Conservation (phyloP, 345 rosid genomes). For the Erucastrum elatum region DNA sequence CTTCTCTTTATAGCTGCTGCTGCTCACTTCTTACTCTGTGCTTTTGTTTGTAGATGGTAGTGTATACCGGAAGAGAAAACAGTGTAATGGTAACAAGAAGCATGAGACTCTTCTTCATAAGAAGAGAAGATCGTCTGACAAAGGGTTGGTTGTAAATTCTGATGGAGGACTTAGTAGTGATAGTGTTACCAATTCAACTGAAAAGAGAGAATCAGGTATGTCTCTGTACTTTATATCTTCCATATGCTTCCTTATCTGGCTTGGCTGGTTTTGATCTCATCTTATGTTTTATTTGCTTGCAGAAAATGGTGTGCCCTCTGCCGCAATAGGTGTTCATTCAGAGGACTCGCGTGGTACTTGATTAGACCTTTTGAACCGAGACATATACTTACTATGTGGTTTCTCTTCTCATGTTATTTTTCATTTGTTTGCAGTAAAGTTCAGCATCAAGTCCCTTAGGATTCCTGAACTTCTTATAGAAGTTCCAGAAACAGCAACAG, state of each 20-base stretch:
- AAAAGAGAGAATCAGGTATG: slow-evolving; percentile 55
- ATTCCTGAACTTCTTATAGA: slow-evolving; percentile 87
- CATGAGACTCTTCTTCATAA: slow-evolving; percentile 47
- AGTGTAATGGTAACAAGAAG: slow-evolving; percentile 48
- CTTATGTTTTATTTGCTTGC: slow-evolving; percentile 18
- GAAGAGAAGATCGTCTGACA: slow-evolving; percentile 63
- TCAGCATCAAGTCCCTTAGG: slow-evolving; percentile 84
- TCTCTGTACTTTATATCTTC: not conserved
- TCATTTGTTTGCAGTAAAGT: slow-evolving; percentile 62
- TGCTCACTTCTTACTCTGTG: slow-evolving; percentile 17
- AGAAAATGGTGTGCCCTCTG: slow-evolving; percentile 51
- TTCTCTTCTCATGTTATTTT: slow-evolving; percentile 12
- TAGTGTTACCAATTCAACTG: slow-evolving; percentile 76
- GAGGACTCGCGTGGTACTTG: slow-evolving; percentile 73
- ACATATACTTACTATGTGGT: not conserved
- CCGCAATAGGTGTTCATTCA: slow-evolving; percentile 47
- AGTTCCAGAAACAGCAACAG: slow-evolving; percentile 86
- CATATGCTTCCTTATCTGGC: slow-evolving; percentile 5
- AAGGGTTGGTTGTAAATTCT: slow-evolving; percentile 54
- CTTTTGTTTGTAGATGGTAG: slow-evolving; percentile 47
- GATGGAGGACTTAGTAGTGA: slow-evolving; percentile 82
- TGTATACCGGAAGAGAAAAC: slow-evolving; percentile 60
- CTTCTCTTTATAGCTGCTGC: not conserved
- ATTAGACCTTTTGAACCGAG: not conserved
- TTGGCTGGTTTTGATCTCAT: slow-evolving; percentile 32